Conservation (phyloP, 345 rosid genomes). For the Carallia brachiata region DNA sequence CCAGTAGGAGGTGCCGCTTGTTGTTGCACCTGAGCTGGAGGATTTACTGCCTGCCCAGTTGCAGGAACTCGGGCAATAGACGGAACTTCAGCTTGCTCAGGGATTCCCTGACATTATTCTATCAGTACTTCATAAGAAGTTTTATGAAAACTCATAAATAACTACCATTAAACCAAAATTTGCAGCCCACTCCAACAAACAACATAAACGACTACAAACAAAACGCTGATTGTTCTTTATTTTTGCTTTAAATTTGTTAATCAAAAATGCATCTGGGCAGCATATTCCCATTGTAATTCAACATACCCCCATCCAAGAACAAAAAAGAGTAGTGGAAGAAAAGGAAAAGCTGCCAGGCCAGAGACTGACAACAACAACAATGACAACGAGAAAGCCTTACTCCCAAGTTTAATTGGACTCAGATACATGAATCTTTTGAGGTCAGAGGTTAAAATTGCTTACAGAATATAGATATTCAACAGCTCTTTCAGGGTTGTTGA, state of each 20-base stretch:
- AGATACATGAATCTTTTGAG: not conserved
- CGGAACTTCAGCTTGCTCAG: slow-evolving; percentile 28
- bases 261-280: not conserved
- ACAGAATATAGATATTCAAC: slow-evolving; percentile 36
- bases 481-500: slow-evolving; percentile 34
- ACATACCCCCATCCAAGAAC: no score
- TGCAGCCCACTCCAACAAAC: not conserved
- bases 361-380: no score
- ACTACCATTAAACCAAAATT: no score
- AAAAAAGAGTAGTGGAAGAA: no score
- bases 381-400: no score
- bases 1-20: slow-evolving; percentile 2
- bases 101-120: slow-evolving; percentile 21
- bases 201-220: not conserved
- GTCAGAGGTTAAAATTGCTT: not conserved
- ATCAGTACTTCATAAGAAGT: no score
- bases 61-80: slow-evolving; percentile 19
- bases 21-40: slow-evolving; percentile 15
- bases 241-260: not conserved
- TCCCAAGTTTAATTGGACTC: no score
- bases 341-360: no score
- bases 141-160: no score
- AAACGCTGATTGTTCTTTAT: not conserved
- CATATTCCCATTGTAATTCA: no score
- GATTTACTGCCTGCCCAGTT: slow-evolving; percentile 16